Base-by-base conservation (phyloP, 345 rosid species). In the Heritiera fomes region DNA sequence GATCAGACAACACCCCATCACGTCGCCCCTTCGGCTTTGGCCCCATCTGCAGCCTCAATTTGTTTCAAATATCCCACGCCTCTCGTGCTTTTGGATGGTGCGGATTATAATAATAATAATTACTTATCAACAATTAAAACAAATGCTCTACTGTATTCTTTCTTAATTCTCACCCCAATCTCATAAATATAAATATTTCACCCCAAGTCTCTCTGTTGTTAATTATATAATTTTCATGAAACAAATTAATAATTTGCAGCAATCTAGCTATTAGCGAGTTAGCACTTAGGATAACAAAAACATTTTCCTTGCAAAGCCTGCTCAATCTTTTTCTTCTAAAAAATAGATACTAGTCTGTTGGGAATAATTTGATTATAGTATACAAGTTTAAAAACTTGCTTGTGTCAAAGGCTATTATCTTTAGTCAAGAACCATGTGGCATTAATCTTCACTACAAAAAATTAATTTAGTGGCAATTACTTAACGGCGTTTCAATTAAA, bases 1-100 rank as follows among this genome's bases (percentile, higher is more conserved):
- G 47, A 75, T 72, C 75, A 80, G 78, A 80, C 83, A 83, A 73
- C 79, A 61, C 45, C 60, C 52, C 75, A 58, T 61, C 75, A 75
- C 64, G 67, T 76, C 63, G 49, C 32, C 45, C 11, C 62, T 53
- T 66, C 58, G 80, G 82, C 62, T 53, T 66, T 56, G 80, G 82
- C 45, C 77, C 79, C 75, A 74, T 64, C 38, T 34, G 38, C 53
- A 14, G 18, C 69, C 53, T 74, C 34, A 52, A 41, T 67, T n/a
- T n/a, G 50, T 12, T 45, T 23, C 20, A 49, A 13, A 70, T 1
- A 49, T 69, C 58, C 41, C 59, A 80, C 80, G 80, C 69, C 47
- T 80, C 72, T 69, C 32, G 18, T 55, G 30, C 70, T 59, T 79
- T 75, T 75, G 47, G 59, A 43, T 46, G 75, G 43, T 77, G 10